Evolutionary conservation across 305 asterid species (phyloP), one percentile per base, ranked within the genome.

Genomic region (Fraxinus angustifolia): DNA sequence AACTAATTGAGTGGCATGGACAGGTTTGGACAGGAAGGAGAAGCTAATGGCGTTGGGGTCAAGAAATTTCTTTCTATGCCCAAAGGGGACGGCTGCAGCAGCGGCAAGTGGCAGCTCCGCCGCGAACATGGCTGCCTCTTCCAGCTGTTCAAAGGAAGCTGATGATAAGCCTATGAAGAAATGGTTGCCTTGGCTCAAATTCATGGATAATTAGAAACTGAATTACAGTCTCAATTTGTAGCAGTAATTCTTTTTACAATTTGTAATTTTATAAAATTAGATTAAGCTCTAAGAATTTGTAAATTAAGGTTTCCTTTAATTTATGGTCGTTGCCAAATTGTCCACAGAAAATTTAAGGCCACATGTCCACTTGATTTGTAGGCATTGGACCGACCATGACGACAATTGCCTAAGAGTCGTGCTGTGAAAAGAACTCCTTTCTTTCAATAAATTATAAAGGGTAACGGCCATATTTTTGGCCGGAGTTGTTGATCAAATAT

Each of bases 41-140:
- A 93, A 91, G 87, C 82, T 92, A 79, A 83, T 82, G 50, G 77
- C 79, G 75, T 79, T 94, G 87, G 98, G 97, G 16, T 92, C 98
- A 35, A 89, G 98, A 72, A 94, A 92, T 90, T 93, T 92, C 89
- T 94, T 92, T 75, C 74, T 94, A 1, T 93, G 90, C 85, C 90
- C 91, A 1, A 89, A 79, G 80, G 62, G n/a, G 73, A 60, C 76
- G 31, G 68, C 73, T 21, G 60, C 74, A 12, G 60, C 74, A 31
- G 16, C 80, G 48, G 78, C 75, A 26, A 68, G 42, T 21, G 82
- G 58, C 14, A 81, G 84, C 17, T 81, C 82, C 0, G 72, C 34
- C 5, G 78, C 1, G 3, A 68, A 68, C 80, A 14, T 83, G 48
- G 17, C 84, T 42, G 83, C 91, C 0, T 34, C 81, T 19, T 74